A percentile compares a stretch with the other conserved stretches of the same genome.
Conservation (phyloP, 2,329 filamentous ascomycete genomes). For the Claviceps sorghi region DNA sequence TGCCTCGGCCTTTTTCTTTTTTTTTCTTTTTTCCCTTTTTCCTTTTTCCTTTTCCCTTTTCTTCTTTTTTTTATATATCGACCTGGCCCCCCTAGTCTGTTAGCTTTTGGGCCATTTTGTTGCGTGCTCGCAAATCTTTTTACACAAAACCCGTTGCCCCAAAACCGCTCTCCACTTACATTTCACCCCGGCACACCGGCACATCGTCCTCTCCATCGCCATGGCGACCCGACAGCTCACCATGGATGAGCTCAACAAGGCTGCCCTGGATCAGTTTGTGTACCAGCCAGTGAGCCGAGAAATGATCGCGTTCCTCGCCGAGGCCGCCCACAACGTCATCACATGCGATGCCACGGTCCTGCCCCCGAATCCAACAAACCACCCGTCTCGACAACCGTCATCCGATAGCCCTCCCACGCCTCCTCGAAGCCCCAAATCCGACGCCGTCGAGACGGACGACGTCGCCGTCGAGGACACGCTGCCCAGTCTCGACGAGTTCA, state of each 20-base stretch:
- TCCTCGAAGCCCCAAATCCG: slow-evolving; percentile 33
- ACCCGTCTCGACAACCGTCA: slow-evolving; percentile 1
- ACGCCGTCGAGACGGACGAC: slow-evolving; percentile 24
- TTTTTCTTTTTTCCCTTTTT: too few relatives aligned
- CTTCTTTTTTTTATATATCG: slow-evolving; percentile 6
- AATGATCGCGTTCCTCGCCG: slow-evolving; percentile 66
- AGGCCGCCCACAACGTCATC: slow-evolving; percentile 64
- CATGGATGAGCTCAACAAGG: slow-evolving; percentile 49
- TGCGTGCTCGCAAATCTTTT: background rate
- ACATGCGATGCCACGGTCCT: slow-evolving; percentile 54
- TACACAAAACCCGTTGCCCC: background rate
- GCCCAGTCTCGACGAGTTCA: slow-evolving; percentile 79
- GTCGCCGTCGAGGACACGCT: slow-evolving; percentile 38
- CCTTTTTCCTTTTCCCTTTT: too few relatives aligned
- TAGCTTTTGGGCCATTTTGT: background rate
- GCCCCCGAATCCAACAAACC: slow-evolving; percentile 25
- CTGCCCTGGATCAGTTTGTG: slow-evolving; percentile 67
- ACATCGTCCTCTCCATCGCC: slow-evolving; percentile 8
- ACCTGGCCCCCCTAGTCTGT: background rate
- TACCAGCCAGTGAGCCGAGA: slow-evolving; percentile 58
- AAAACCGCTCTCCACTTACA: slow-evolving; percentile 4
- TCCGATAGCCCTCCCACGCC: slow-evolving; percentile 31
- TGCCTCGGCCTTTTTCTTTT: too few relatives aligned
- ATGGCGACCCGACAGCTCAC: slow-evolving; percentile 36
- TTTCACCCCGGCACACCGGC: background rate